Conservation (phyloP, 805 yeast species). For the Metschnikowia henanensis region DNA sequence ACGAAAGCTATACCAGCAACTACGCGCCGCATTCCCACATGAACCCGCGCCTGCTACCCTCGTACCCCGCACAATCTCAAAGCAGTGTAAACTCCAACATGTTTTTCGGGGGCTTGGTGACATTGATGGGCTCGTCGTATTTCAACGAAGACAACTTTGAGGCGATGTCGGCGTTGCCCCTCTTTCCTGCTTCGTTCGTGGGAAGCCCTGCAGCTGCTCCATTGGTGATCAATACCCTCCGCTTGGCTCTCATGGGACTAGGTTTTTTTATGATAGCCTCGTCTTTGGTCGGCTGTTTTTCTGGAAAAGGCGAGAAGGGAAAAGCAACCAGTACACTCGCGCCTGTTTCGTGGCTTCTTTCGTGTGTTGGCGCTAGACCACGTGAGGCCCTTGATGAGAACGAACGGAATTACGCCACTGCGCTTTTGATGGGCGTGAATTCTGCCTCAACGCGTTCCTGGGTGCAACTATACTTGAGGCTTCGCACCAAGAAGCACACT, state of each 20-base stretch:
- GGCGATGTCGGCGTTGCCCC: slow-evolving; percentile 50
- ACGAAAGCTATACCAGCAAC: not conserved
- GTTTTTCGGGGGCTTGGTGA: slow-evolving; percentile 63
- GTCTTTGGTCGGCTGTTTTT: not conserved
- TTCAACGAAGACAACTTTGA: slow-evolving; percentile 50
- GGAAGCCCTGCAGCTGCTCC: not conserved
- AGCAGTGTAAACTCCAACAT: slow-evolving; percentile 31
- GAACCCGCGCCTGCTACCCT: not conserved
- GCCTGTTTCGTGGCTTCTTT: not conserved
- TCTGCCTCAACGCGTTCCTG: slow-evolving; percentile 17
- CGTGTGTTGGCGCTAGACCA: slow-evolving; percentile 1
- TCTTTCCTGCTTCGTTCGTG: slow-evolving; percentile 13
- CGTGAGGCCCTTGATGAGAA: slow-evolving; percentile 1
- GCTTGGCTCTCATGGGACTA: not conserved
- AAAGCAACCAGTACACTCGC: not conserved
- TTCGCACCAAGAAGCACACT: slow-evolving; percentile 28
- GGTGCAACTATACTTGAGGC: slow-evolving; percentile 26
- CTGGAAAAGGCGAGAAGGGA: not conserved
- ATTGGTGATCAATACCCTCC: not conserved
- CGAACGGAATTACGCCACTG: slow-evolving; percentile 18
- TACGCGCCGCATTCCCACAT: slow-evolving; percentile 1
- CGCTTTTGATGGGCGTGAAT: slow-evolving; percentile 20
- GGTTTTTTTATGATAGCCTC: slow-evolving; percentile 3
- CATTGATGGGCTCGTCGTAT: slow-evolving; percentile 61
- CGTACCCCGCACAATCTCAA: not conserved